Evolutionary conservation across 805 yeast genomes (phyloP).

Genomic region (Saturnispora sanitii): DNA sequence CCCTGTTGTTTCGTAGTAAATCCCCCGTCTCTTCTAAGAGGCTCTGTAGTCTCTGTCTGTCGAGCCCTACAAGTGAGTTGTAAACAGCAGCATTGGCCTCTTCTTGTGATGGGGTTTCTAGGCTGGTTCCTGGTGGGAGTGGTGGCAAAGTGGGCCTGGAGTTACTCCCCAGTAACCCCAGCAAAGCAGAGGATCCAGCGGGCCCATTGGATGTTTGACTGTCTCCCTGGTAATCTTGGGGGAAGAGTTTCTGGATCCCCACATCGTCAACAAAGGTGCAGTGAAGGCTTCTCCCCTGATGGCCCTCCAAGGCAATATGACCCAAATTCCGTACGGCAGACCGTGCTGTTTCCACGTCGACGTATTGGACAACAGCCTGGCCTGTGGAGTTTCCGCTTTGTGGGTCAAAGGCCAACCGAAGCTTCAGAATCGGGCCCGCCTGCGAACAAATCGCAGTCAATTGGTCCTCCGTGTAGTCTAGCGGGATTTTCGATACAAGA

Average conservation of each 20-base stretch:
- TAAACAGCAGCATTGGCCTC: slow-evolving; percentile 36
- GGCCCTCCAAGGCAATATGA: slow-evolving; percentile 59
- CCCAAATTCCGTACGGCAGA: slow-evolving; percentile 85
- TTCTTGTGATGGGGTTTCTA: too few species aligned
- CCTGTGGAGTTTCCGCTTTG: slow-evolving; percentile 89
- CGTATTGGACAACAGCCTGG: slow-evolving; percentile 70
- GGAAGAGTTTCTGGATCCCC: slow-evolving; percentile 1
- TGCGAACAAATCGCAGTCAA: slow-evolving; percentile 72
- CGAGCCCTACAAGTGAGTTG: slow-evolving; percentile 35
- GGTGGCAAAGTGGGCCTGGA: slow-evolving; percentile 50
- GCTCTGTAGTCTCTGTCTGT: slow-evolving; percentile 36
- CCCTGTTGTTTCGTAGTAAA: slow-evolving; percentile 46
- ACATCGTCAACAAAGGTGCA: slow-evolving; percentile 57
- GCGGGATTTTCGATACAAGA: slow-evolving; percentile 42
- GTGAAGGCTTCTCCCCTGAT: slow-evolving; percentile 47
- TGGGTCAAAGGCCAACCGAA: slow-evolving; percentile 75
- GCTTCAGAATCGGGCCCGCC: slow-evolving; percentile 76
- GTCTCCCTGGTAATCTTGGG: slow-evolving; percentile 1
- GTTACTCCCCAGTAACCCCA: slow-evolving; percentile 13
- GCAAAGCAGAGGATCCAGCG: slow-evolving; percentile 11
- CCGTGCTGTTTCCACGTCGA: slow-evolving; percentile 76
- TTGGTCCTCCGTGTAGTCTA: slow-evolving; percentile 90
- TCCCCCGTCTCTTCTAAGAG: slow-evolving; percentile 50
- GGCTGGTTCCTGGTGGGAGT: too few species aligned
- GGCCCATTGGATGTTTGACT: background rate